Base-by-base conservation (phyloP, 2,329 filamentous ascomycete genomes). In the Colletotrichum orchidophilum region DNA sequence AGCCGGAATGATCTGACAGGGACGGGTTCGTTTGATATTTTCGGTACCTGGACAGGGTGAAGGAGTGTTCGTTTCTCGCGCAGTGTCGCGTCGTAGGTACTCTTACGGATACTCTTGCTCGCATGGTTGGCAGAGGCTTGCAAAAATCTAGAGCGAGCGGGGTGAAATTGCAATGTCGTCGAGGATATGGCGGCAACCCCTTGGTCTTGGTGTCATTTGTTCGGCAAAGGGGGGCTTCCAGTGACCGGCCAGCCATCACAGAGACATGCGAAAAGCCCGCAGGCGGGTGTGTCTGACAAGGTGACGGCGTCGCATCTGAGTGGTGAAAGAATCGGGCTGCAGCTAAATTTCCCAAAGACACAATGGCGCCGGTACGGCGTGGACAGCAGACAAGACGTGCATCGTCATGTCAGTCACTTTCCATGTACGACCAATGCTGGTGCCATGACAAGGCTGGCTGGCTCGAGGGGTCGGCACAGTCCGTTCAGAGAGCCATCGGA, bases 11-110 rank as follows among this genome's bases (percentile, higher is more conserved):
- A 33, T 15, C 33, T 54, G 62, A 35, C 54, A 66, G 54, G 46
- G 54, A 49, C 33, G 33, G 21, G 62, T 70, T 59, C 61, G 42
- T 64, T 64, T 69, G 52, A 35, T 64, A 9, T 58, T 33, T 64
- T 33, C 42, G 66, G 66, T 15, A 39, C 31, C 53, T 69, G 21
- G 12, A 31, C 58, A 55, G 26, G 50, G 50, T 21, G 26, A 29
- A 12, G 42, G 27, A 13, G 57, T 21, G 33, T 39, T 21, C 27
- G 27, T 27, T 49, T 46, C 59, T 26, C 12, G 27, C 39, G 24
- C 18, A 46, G 24, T 27, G 21, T 24, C 12, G 39, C n/a, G 18
- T 46, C 39, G n/a, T n/a, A n/a, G n/a, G n/a, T n/a, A n/a, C n/a
- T n/a, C n/a, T n/a, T n/a, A n/a, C n/a, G n/a, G n/a, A n/a, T 55